A percentile compares a stretch with the other conserved stretches of the same genome.
Evolutionary conservation across 129 eudicot genomes (phyloP).

Genomic region (Artemisia annua): DNA sequence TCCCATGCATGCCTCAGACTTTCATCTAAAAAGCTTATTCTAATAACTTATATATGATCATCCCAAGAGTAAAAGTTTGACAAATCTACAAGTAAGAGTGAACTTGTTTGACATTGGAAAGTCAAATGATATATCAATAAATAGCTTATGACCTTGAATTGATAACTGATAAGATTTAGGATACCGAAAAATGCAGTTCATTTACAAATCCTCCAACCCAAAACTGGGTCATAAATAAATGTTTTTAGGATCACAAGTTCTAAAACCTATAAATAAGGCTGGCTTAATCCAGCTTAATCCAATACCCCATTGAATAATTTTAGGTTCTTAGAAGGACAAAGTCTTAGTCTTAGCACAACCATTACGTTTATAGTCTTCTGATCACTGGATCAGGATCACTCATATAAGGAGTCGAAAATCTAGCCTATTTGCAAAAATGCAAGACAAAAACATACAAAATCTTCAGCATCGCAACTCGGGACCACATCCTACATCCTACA

Average conservation of each 20-base stretch:
- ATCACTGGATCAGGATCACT: neutral
- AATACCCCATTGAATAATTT: slow-evolving; percentile 7
- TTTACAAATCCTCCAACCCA: slow-evolving; percentile 14
- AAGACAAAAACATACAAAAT: slow-evolving; percentile 6
- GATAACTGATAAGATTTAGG: neutral
- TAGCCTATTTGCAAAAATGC: slow-evolving; percentile 4
- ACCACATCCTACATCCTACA: slow-evolving; percentile 11
- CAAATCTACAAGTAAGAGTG: neutral
- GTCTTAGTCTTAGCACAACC: neutral
- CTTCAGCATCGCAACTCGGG: neutral
- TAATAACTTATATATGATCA: neutral
- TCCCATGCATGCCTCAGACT: neutral
- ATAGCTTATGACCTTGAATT: neutral
- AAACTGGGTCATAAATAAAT: neutral
- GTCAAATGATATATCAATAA: neutral
- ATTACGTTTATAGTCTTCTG: neutral
- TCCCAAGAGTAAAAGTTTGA: slow-evolving; percentile 6
- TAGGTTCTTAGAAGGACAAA: neutral
- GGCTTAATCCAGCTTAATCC: neutral
- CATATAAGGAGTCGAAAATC: neutral
- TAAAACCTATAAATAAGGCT: neutral
- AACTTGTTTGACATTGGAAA: slow-evolving; percentile 11
- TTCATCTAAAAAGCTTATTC: slow-evolving; percentile 1
- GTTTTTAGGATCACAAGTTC: neutral
- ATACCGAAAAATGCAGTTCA: slow-evolving; percentile 11